Evolutionary conservation across 1,139 yeast species (phyloP), one percentile per base, ranked within the genome.

Genomic region (Pneumocystis murina): DNA sequence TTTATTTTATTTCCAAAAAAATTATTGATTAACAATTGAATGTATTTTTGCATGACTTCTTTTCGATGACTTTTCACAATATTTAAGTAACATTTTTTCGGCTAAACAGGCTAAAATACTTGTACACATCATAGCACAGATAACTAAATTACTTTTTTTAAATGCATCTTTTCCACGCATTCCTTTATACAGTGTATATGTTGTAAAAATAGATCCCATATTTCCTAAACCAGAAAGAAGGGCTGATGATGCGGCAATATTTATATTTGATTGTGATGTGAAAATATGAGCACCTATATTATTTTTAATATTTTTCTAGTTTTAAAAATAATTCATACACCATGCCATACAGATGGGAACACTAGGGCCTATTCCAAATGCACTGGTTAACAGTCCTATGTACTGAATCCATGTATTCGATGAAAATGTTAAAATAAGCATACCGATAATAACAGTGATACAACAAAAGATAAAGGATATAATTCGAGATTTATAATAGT

Each of bases 331-430:
- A 12, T 38, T 20, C 60, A n/a, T 58, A 58, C 62, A 54, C 87
- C 89, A 84, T 0, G 95, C 82, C 96, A 88, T 88, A 71, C 86
- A 81, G 62, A 86, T 87, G 40, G 96, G 96, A 33, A 87, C 95
- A 0, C 96, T 88, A 28, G 96, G 94, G 14, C 96, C 96, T 60
- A 88, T 79, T 0, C 96, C 96, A 71, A 84, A 87, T 0, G 96
- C 96, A 28, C 87, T 83, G 70, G 88, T 84, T 64, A 88, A 78
- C 65, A 88, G 78, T 0, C 96, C 96, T 2, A 83, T 95, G 72
- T 87, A 88, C 69, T 83, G 81, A 65, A 82, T 79, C 96, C 96
- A 88, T 38, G 82, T 75, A 1, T 84, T 86, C 16, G 78, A 77
- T 0, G 95, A 94, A 72, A 78, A 88, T 62, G 39, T 55, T 12